phyloP scores from a whole-genome alignment of 768 basidiomycete genomes.

The Termitomyces heimii region DNA sequence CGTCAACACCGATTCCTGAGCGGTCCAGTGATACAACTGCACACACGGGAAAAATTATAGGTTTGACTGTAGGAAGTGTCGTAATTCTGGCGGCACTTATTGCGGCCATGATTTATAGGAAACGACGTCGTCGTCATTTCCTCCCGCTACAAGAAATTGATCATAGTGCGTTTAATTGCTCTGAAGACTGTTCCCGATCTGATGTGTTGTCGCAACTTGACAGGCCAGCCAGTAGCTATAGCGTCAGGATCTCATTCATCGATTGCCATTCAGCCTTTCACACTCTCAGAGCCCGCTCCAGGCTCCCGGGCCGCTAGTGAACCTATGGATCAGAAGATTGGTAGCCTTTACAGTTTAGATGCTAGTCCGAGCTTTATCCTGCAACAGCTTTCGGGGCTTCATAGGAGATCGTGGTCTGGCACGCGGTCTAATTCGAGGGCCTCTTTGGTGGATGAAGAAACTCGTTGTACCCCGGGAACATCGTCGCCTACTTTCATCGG shows the following conservation, averaged over 20 bases:
- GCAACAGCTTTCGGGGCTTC: background rate
- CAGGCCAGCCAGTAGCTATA: background rate
- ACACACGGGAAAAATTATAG: background rate
- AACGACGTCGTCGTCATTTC: background rate
- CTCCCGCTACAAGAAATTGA: background rate
- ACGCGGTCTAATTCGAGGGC: background rate
- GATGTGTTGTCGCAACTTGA: background rate
- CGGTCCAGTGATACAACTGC: background rate
- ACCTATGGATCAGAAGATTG: background rate
- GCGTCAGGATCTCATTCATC: background rate
- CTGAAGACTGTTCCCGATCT: background rate
- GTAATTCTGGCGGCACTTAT: background rate
- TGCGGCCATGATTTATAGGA: background rate
- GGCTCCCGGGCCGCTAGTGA: background rate
- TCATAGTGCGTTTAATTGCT: background rate
- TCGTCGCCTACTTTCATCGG: background rate
- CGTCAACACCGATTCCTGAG: background rate
- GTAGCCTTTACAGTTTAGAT: background rate
- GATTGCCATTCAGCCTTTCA: background rate
- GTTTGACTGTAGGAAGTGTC: background rate
- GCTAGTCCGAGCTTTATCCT: background rate
- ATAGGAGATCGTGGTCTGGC: slow-evolving; percentile 3
- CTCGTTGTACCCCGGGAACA: background rate
- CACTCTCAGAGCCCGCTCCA: background rate
- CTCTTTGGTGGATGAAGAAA: background rate